These are phyloP conservation scores for Trichoderma citrinoviride DNA, from an alignment of 2,329 filamentous ascomycete species.

Conservation along the genomic window DNA sequence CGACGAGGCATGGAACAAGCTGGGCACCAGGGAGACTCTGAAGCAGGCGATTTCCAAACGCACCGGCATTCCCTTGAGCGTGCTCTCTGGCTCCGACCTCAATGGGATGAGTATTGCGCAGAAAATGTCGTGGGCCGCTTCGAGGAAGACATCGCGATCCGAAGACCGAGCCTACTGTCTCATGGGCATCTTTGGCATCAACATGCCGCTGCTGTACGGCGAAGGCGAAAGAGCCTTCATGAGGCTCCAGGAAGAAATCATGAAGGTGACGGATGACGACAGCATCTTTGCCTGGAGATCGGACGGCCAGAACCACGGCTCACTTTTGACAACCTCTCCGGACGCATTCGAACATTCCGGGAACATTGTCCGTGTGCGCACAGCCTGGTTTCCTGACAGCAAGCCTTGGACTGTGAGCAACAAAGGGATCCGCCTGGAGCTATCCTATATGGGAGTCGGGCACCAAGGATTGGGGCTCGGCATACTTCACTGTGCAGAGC, in stretches of 20 bases:
- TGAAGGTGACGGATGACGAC: constrained; percentile 13
- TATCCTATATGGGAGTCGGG: constrained; percentile 8
- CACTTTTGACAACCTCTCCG: constrained; percentile 5
- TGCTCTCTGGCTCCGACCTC: neutral
- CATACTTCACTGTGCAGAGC: constrained; percentile 3
- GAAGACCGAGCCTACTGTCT: constrained; percentile 15
- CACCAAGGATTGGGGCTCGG: neutral
- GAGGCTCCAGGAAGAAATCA: neutral
- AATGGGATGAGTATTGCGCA: neutral
- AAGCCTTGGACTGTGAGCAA: neutral
- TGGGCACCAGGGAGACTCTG: constrained; percentile 2
- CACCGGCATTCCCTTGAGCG: neutral
- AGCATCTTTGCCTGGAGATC: constrained; percentile 14
- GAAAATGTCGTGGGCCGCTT: neutral
- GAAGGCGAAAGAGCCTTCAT: constrained; percentile 9
- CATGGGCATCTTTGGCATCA: constrained; percentile 14
- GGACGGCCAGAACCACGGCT: neutral
- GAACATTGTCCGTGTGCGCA: neutral
- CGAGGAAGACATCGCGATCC: neutral
- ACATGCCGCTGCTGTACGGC: constrained; percentile 5
- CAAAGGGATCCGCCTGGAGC: neutral
- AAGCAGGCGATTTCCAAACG: neutral
- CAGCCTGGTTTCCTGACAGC: neutral
- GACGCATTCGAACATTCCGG: constrained; percentile 1
- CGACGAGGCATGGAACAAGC: neutral